phyloP scores from a whole-genome alignment of 345 rosid genomes.

The Erysimum cheiranthoides region DNA sequence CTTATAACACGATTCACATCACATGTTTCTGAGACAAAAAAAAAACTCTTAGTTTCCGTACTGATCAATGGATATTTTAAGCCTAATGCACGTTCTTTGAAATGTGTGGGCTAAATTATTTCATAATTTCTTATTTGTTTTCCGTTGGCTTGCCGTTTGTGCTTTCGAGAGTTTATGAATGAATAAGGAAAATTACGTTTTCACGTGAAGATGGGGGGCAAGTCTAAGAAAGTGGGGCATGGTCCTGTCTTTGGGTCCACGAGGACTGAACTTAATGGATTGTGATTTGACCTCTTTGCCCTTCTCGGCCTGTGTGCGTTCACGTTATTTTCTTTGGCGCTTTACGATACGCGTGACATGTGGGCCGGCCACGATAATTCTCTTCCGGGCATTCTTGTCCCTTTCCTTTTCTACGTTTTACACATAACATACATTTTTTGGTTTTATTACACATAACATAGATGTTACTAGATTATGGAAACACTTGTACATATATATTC shows the following conservation, averaged over 20 bases:
- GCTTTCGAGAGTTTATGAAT: background rate
- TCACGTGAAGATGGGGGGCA: constrained; percentile 38
- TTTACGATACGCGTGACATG: constrained; percentile 30
- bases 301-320: constrained; percentile 10
- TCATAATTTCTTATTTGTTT: background rate
- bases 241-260: constrained; percentile 35
- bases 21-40: background rate
- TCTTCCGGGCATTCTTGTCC: constrained; percentile 15
- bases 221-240: constrained; percentile 14
- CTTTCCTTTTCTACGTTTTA: constrained; percentile 3
- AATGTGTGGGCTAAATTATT: background rate
- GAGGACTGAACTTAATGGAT: constrained; percentile 18
- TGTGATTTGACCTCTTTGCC: constrained; percentile 26
- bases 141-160: background rate
- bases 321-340: constrained; percentile 33
- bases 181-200: background rate
- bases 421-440: no score
- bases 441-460: background rate
- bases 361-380: constrained; percentile 28
- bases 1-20: constrained; percentile 11
- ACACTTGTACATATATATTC: background rate
- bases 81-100: background rate
- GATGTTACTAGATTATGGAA: background rate
- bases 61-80: constrained; percentile 3
- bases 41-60: background rate